Evolutionary conservation across 768 basidiomycete genomes (phyloP), one percentile per base, ranked within the genome.

Genomic region (Calocybe indica): DNA sequence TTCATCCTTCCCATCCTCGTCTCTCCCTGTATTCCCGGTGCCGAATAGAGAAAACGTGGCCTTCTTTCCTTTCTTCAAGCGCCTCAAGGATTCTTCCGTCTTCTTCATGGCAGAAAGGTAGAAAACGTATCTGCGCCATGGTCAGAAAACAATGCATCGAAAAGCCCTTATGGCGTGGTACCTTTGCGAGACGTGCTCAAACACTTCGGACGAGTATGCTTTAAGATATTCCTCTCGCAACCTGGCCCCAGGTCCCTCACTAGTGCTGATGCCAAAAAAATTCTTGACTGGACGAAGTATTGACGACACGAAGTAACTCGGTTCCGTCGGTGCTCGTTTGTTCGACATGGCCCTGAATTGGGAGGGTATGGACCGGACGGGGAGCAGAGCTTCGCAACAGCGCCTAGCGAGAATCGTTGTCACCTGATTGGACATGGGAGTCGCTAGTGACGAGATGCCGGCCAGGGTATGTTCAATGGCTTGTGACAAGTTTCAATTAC

Each of bases 311-410:
- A 95, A 98, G 61, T 90, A 85, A 58, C 92, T 96, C 15, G 92
- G 82, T 58, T 88, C 88, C 10, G 74, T 78, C 1, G 90, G 83
- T 51, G 72, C 67, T 4, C 80, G 79, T 60, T 84, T 83, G 63
- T 78, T 81, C 44, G 86, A 78, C 83, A 85, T 84, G 11, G 89
- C 89, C 45, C 94, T 78, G 56, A 94, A 89, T 57, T 97, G 93
- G 0, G 88, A 85, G 1, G 92, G 91, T 58, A 97, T 88, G 0
- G 88, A 86, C 41, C 89, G 79, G 49, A 97, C 88, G 10, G 87
- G 82, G 30, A 85, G 78, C 38, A 98, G 76, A 6, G 84, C 81
- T 53, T 96, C 94, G 51, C 82, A 85, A 54, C 88, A 92, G n/a
- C 91, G 81, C 50, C 79, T 78, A 12, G 80, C 80, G 28, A 98